phyloP scores from a whole-genome alignment of 1,284 basidiomycete species.

The Heterobasidion annosum region DNA sequence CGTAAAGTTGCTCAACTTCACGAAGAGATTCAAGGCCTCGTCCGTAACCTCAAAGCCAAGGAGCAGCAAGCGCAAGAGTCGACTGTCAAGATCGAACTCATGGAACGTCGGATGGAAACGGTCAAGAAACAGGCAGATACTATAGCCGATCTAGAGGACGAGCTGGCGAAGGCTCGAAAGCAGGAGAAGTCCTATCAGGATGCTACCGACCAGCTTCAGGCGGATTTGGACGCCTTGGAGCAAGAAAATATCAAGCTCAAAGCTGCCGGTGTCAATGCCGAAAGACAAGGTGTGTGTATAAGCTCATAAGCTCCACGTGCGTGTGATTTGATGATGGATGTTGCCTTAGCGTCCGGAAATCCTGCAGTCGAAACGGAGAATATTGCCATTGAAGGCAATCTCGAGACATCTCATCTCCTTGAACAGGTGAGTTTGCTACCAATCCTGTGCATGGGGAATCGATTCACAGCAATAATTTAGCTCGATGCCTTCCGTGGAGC shows the following conservation, averaged over 20 bases:
- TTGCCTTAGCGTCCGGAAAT: conserved; percentile 30
- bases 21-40: conserved; percentile 84
- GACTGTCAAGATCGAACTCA: conserved; percentile 87
- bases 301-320: not conserved
- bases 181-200: conserved; percentile 88
- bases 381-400: conserved; percentile 60
- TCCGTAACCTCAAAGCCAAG: conserved; percentile 74
- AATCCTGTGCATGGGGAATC: not conserved
- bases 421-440: conserved; percentile 56
- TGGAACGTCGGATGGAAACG: conserved; percentile 87
- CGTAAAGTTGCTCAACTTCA: conserved; percentile 76
- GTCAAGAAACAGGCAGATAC: conserved; percentile 84
- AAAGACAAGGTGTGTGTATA: conserved; percentile 49
- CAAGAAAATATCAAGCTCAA: conserved; percentile 84
- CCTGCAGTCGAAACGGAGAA: conserved; percentile 53
- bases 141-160: conserved; percentile 73
- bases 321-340: conserved; percentile 1
- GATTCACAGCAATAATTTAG: conserved; percentile 27
- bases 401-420: conserved; percentile 79
- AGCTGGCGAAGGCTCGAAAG: conserved; percentile 74
- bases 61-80: conserved; percentile 89
- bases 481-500: conserved; percentile 87
- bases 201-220: conserved; percentile 87
- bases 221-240: conserved; percentile 81
- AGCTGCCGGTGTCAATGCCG: conserved; percentile 48